Conservation (phyloP, 768 basidiomycete species). For the Amanita rimosa region DNA sequence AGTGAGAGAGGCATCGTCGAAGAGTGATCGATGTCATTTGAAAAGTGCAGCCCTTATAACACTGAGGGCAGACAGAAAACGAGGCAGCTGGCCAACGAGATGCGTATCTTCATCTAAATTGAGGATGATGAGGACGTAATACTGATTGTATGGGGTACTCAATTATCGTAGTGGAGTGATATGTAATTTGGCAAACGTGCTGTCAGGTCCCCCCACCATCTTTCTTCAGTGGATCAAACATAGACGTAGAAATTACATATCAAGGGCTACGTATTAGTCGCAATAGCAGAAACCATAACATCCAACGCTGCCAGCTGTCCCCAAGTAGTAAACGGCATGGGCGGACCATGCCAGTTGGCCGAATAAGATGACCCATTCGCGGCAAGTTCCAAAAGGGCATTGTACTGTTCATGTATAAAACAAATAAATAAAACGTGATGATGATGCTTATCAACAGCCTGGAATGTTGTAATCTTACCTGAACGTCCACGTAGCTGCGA, state of each 20-base stretch:
- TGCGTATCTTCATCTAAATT: too few relatives aligned
- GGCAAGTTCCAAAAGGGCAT: constrained; percentile 37
- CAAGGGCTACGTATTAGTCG: constrained; percentile 14
- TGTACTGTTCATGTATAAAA: constrained; percentile 35
- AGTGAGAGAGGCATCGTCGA: neutral
- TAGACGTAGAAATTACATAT: neutral
- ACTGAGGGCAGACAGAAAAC: neutral
- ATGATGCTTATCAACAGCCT: neutral
- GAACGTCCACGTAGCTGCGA: constrained; percentile 39
- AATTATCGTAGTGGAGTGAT: too few relatives aligned
- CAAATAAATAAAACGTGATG: neutral
- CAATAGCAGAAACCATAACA: constrained; percentile 27
- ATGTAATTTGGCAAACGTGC: too few relatives aligned
- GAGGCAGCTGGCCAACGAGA: neutral
- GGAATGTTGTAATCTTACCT: constrained; percentile 19
- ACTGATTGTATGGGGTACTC: too few relatives aligned
- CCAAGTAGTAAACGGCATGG: constrained; percentile 34
- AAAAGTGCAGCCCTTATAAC: too few relatives aligned
- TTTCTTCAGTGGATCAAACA: too few relatives aligned
- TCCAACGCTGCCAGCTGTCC: constrained; percentile 38
- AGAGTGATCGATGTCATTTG: neutral
- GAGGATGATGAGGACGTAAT: too few relatives aligned
- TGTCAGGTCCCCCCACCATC: too few relatives aligned
- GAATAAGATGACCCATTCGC: constrained; percentile 32
- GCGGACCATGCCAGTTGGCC: constrained; percentile 35